Conservation (phyloP, 331 rosid species). For the Rhamnella rubrinervis region DNA sequence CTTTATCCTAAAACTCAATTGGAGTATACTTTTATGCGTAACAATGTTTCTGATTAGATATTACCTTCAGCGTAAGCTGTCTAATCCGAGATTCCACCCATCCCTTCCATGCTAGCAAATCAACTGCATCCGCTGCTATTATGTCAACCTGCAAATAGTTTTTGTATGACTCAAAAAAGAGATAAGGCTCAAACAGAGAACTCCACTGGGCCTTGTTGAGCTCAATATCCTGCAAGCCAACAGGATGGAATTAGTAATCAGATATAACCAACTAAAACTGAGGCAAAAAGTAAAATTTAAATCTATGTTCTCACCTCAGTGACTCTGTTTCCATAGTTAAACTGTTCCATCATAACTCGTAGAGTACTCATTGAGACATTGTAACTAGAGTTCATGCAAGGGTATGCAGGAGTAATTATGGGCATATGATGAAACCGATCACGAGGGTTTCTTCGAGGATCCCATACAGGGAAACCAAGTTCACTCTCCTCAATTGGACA, state of each 20-base stretch:
- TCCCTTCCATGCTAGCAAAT: conserved; percentile 88
- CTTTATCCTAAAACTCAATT: conserved; percentile 7
- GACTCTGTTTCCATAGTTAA: conserved; percentile 64
- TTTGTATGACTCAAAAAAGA: conserved; percentile 85
- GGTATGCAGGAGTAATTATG: conserved; percentile 96
- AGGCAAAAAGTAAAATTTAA: not conserved
- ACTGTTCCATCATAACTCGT: conserved; percentile 96
- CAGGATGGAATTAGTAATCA: conserved; percentile 9
- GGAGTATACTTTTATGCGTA: not conserved
- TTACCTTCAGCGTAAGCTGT: conserved; percentile 88
- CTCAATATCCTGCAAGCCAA: conserved; percentile 71
- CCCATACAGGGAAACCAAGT: conserved; percentile 84
- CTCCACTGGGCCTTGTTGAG: conserved; percentile 81
- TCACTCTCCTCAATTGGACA: conserved; percentile 90
- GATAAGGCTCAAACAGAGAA: conserved; percentile 80
- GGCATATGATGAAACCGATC: conserved; percentile 95
- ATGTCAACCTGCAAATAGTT: conserved; percentile 94
- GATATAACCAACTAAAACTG: not conserved
- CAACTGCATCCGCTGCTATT: conserved; percentile 73
- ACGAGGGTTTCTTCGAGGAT: conserved; percentile 88
- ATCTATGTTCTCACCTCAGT: conserved; percentile 64
- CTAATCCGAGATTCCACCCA: conserved; percentile 99
- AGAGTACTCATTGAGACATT: conserved; percentile 94
- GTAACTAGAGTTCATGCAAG: conserved; percentile 99
- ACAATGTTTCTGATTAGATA: conserved; percentile 2